Percentiles rank a stretch among this genome's conserved stretches.
These are phyloP conservation scores for Alternaria atra DNA, from an alignment of 2,329 filamentous ascomycete species.

Conservation along the genomic window DNA sequence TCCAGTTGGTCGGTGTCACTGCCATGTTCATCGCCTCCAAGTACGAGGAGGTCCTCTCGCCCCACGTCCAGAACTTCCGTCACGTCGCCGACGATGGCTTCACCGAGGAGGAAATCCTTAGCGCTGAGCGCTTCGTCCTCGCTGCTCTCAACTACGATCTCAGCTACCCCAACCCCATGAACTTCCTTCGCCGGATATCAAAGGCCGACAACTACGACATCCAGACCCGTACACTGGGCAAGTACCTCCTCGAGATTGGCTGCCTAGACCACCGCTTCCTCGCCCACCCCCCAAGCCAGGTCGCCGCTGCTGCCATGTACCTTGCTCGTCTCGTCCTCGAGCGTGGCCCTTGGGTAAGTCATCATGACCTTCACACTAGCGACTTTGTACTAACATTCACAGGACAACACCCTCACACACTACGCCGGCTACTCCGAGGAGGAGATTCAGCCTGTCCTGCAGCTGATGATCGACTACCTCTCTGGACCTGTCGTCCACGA, in stretches of 20 bases:
- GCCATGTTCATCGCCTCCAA: constrained; percentile 99
- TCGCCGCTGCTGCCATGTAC: constrained; percentile 95
- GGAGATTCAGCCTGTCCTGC: constrained; percentile 90
- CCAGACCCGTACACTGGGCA: constrained; percentile 93
- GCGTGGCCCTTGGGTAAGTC: constrained; percentile 86
- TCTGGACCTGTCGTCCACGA: constrained; percentile 90
- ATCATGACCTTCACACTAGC: not conserved
- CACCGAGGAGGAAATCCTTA: constrained; percentile 91
- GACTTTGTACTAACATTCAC: constrained; percentile 18
- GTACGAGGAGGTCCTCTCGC: constrained; percentile 97
- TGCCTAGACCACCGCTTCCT: constrained; percentile 95
- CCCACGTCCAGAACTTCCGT: constrained; percentile 95
- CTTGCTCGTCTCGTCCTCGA: constrained; percentile 89
- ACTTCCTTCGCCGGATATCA: constrained; percentile 97
- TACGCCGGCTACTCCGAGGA: constrained; percentile 94
- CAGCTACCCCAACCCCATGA: constrained; percentile 99
- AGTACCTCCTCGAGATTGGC: constrained; percentile 97
- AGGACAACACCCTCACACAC: constrained; percentile 86
- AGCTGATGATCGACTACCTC: constrained; percentile 96
- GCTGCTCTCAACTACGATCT: constrained; percentile 93
- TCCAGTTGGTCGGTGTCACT: constrained; percentile 95
- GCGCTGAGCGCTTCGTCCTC: constrained; percentile 95
- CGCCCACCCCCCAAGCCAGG: constrained; percentile 84
- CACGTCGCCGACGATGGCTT: constrained; percentile 98
- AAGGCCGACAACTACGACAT: constrained; percentile 99